Evolutionary conservation across 1,284 basidiomycete species (phyloP), one percentile per base, ranked within the genome.

Genomic region (Cryptococcus sp.): DNA sequence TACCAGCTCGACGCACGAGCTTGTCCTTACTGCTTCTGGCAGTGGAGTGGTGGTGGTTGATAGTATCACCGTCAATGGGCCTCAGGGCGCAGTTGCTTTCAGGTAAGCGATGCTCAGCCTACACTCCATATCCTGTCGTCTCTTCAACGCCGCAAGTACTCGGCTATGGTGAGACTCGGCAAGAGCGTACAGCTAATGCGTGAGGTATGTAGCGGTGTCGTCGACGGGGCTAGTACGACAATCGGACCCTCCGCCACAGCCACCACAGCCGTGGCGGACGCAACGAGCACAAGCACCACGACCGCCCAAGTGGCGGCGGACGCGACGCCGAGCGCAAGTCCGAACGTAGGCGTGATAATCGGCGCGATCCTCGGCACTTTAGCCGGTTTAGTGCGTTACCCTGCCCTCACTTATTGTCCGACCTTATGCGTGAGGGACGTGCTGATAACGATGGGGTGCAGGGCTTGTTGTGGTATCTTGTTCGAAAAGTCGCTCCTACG

Each of bases 331-430:
- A 47, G 56, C 13, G 61, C 60, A 5, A 51, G 53, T 22, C 60
- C 64, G 15, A 68, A 62, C 22, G 54, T 56, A 49, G 71, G 71
- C 11, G 59, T 61, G 2, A 69, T 73, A 27, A 53, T 71, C 13
- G 71, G 71, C 22, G 67, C 68, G 2, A 19, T 73, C 20, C 50
- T 73, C 3, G 71, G 70, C 17, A 48, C 60, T 13, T 31, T 73
- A 23, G 67, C 65, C n/a, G 71, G 63, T 6, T 7, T 70, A 6
- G 71, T 71, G 20, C 56, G 68, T 65, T n/a, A 15, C 25, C 17
- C 44, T 49, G 27, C 11, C 40, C 38, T 23, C 20, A 11, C 27
- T 22, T 38, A 38, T 38, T 23, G 16, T 19, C 3, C 27, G 20
- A n/a, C 50, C 16, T 17, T 27, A 47, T 13, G 22, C 20, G 38